A percentile compares a stretch with the other conserved stretches of the same genome.
These are phyloP conservation scores for Cystofilobasidium macerans DNA, from an alignment of 768 basidiomycete species.

Conservation along the genomic window DNA sequence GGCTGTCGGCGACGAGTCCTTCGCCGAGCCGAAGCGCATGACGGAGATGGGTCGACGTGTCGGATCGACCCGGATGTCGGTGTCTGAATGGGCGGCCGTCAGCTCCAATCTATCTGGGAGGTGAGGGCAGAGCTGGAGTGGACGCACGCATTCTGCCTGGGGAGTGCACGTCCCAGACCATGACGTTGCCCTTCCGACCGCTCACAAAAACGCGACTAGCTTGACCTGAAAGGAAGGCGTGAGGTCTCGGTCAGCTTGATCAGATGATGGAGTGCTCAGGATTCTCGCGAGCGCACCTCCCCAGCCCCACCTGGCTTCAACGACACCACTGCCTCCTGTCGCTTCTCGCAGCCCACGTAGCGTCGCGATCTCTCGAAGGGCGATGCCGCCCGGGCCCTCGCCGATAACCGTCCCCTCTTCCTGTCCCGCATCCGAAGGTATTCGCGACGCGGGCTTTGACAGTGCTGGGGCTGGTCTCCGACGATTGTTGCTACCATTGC, in stretches of 20 bases:
- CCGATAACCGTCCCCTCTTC: constrained; percentile 1
- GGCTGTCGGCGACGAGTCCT: neutral
- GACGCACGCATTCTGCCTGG: constrained; percentile 20
- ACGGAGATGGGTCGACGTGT: constrained; percentile 17
- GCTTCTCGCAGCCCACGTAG: constrained; percentile 21
- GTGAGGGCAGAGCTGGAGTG: neutral
- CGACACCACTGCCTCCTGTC: constrained; percentile 20
- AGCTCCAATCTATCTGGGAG: neutral
- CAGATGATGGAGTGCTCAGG: neutral
- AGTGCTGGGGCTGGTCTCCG: neutral
- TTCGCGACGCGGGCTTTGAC: neutral
- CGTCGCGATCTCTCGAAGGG: constrained; percentile 4
- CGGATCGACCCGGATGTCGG: constrained; percentile 16
- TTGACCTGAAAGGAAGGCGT: neutral
- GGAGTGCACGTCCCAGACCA: constrained; percentile 22
- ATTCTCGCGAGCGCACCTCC: constrained; percentile 5
- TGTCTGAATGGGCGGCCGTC: neutral
- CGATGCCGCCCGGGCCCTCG: constrained; percentile 7
- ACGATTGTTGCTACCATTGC: neutral
- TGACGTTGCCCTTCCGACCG: constrained; percentile 16
- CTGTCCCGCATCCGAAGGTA: too few species aligned
- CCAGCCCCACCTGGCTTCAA: constrained; percentile 21
- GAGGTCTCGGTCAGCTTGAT: neutral
- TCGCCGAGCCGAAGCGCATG: constrained; percentile 14
- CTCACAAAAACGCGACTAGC: constrained; percentile 16